Percentiles rank a stretch among this genome's conserved stretches.
Conservation (phyloP, 2,329 filamentous ascomycete species). For the Shiraia bambusicola region DNA sequence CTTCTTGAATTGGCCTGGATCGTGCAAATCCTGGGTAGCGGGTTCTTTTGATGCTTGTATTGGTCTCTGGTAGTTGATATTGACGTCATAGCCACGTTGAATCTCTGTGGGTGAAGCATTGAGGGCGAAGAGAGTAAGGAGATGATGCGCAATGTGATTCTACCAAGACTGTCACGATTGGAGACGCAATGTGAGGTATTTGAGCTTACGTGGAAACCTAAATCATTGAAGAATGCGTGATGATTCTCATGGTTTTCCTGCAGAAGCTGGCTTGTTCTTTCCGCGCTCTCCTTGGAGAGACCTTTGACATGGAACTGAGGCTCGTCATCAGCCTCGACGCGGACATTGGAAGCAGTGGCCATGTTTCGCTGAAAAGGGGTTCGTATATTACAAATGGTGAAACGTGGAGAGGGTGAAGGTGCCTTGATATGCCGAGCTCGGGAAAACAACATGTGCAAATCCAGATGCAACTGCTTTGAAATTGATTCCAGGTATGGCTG, state of each 20-base stretch:
- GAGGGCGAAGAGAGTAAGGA: constrained; percentile 75
- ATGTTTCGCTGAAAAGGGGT: constrained; percentile 17
- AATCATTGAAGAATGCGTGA: constrained; percentile 78
- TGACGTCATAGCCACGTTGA: constrained; percentile 64
- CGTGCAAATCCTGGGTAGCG: constrained; percentile 58
- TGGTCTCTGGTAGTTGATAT: constrained; percentile 66
- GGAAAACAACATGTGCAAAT: no score
- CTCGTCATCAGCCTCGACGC: constrained; percentile 45
- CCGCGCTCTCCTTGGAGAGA: constrained; percentile 61
- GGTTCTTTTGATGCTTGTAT: constrained; percentile 50
- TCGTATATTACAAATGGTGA: no score
- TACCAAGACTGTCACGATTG: constrained; percentile 6
- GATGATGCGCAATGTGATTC: constrained; percentile 77
- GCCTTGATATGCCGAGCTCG: no score
- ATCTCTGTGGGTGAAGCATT: constrained; percentile 64
- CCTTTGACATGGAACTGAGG: constrained; percentile 51
- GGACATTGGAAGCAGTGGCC: constrained; percentile 37
- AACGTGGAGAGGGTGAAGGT: no score
- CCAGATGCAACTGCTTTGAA: no score
- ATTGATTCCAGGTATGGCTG: no score
- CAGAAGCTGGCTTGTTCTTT: constrained; percentile 65
- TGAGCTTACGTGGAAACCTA: constrained; percentile 65
- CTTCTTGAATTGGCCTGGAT: constrained; percentile 57
- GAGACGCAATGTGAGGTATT: no score
- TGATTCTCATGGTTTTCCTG: constrained; percentile 74